Base-by-base conservation (phyloP, 768 basidiomycete genomes). In the Daedalea quercina region DNA sequence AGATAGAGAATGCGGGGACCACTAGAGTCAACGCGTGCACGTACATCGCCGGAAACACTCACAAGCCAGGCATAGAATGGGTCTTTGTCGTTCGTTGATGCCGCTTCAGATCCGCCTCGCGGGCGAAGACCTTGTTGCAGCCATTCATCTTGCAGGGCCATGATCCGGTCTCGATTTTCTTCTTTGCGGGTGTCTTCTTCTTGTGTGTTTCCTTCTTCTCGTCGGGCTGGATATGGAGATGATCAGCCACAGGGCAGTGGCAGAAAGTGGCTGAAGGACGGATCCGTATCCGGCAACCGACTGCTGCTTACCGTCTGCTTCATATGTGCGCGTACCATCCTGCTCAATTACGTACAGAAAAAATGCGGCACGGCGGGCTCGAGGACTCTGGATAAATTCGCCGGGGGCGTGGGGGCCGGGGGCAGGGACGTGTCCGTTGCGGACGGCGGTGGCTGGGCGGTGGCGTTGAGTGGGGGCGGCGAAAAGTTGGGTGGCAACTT, bases 61-160 rank as follows among this genome's bases (percentile, higher is more conserved):
- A 88, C 87, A 84, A 88, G 60, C 79, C 81, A 33, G 87, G 85
- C 66, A 84, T 72, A 2, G 84, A 84, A 69, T 90, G 87, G 45
- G 77, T 67, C 66, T 87, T 90, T 22, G 87, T 88, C 28, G 87
- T 90, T 65, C 85, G 74, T 64, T 89, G 87, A 65, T 90, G 87
- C 60, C 87, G 66, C 73, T 88, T 89, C 57, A 90, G 70, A 73
- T 90, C 87, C 15, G 87, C 87, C 67, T 90, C 87, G 50, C 87
- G 77, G 44, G 85, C 87, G 63, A 90, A 90, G 64, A 86, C 80
- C 68, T 89, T 90, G 69, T 80, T 82, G 70, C 87, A 90, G 26
- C 85, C 87, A 63, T 83, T 79, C 64, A 90, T 88, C 66, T 81
- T 81, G 73, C 87, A 90, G 7, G 87, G 85, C 87, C 87, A 90